Evolutionary conservation across 805 yeast species (phyloP), one percentile per base, ranked within the genome.

Genomic region (Yarrowia bubula): DNA sequence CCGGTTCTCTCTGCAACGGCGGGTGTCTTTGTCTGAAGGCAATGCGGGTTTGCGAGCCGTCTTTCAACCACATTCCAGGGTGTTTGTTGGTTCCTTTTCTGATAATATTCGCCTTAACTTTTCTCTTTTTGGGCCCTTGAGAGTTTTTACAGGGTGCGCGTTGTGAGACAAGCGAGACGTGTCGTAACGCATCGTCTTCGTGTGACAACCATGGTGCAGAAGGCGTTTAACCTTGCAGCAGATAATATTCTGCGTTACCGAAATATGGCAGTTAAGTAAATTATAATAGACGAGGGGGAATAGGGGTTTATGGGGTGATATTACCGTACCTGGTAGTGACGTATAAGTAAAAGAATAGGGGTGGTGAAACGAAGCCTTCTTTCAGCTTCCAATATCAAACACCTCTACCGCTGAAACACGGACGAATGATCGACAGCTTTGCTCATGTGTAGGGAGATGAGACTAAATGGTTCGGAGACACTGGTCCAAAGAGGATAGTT

Each of bases 61-160:
- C 13, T 35, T 35, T 11, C n/a, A 38, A 38, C 42, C 9, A 51
- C 58, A 51, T 51, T 51, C 58, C 58, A 11, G 6, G 32, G 14
- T 43, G 4, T n/a, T 11, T 37, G 22, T 7, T 18, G 22, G 58
- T 37, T 18, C 43, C 58, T 10, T 5, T 37, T 22, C 43, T 18
- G 58, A 51, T 51, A 51, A 22, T 51, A 51, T 37, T 37, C 58
- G 6, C 55, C 55, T 48, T 48, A 31, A 35, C 55, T 48, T 48
- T 48, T 11, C 32, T 17, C n/a, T 18, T 48, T 48, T 35, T 14
- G 3, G 18, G 10, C 14, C 10, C 39, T 15, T 47, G 53, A 47
- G 32, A 47, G 38, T 15, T 50, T 50, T 50, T 35, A 33, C 43
- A 51, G 58, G 58, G 57, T 11, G 31, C 17, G 8, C 7, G 18